Base-by-base conservation (phyloP, 192 early-diverging fungal genomes). In the Backusella tarrabulga region DNA sequence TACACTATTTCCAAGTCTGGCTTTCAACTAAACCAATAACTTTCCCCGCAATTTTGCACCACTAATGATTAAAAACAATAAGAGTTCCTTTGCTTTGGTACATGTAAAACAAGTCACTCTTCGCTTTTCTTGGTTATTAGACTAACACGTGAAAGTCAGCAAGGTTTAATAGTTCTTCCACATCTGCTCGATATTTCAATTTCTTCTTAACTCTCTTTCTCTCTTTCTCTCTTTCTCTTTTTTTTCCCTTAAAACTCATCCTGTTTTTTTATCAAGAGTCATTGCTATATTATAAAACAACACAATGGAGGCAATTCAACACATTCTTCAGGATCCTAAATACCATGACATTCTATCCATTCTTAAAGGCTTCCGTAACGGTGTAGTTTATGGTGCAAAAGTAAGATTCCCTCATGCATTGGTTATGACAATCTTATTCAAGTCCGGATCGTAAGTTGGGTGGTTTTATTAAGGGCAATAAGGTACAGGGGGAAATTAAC, bases 391-490 rank as follows among this genome's bases (percentile, higher is more conserved):
- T 76, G 97, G 96, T 36, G 94, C 96, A 63, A 97, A 98, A 84
- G 92, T 99, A 73, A 87, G 97, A 54, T 97, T 98, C 76, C 97
- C 97, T n/a, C 97, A 98, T 82, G 97, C 97, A 19, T 82, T 98
- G 0, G 96, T 98, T 72, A 98, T 98, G 97, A 96, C 97, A 8
- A 84, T 99, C 71, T 84, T 99, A 74, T 99, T 99, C 86, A 90
- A 95, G 34, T 82, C 84, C n/a, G 93, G 93, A 71, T 71, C 79
- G 83, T 84, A 81, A 78, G 83, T 84, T 34, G 11, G 34, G 26
- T 42, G 74, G 38, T 32, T 34, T 29, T 32, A 35, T 7, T 15
- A 76, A 32, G 32, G 67, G 7, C 11, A 69, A 32, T 67, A 68
- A 15, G 32, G 23, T 36, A 21, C 17, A 34, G 5, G 29, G 19